Evolutionary conservation across 2,329 filamentous ascomycete genomes (phyloP).

Genomic region (Ophiocordyceps camponoti-rufipedis): DNA sequence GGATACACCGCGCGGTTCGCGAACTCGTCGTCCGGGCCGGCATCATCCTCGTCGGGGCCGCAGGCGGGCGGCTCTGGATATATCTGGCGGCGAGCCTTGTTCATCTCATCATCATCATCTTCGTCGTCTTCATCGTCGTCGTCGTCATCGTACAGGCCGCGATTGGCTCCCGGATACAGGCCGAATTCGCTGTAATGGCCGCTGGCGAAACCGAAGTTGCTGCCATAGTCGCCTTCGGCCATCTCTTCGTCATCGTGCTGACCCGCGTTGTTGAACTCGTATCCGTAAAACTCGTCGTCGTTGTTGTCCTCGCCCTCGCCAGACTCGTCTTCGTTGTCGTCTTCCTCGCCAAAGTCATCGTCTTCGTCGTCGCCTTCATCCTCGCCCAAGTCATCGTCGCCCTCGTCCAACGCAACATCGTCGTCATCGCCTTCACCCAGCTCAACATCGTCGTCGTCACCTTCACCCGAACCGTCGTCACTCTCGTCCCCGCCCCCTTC

Average conservation of each 20-base stretch:
- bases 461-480: conserved; percentile 4
- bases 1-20: conserved; percentile 2
- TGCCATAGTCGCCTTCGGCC: too few relatives aligned
- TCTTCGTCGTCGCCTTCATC: conserved; percentile 10
- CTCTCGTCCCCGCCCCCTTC: conserved; percentile 3
- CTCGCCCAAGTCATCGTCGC: background rate
- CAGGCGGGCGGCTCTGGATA: background rate
- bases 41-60: background rate
- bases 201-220: too few relatives aligned
- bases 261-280: conserved; percentile 1
- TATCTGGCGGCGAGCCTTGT: background rate
- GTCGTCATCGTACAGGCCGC: conserved; percentile 1
- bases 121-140: conserved; percentile 8
- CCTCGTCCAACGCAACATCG: background rate
- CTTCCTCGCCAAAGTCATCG: background rate
- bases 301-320: background rate
- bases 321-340: background rate
- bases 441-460: conserved; percentile 1
- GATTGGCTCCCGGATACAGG: background rate
- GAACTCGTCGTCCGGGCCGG: conserved; percentile 1
- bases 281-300: too few relatives aligned
- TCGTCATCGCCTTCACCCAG: background rate
- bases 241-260: conserved; percentile 5
- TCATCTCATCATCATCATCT: conserved; percentile 1
- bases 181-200: background rate